Evolutionary conservation across 768 basidiomycete species (phyloP), one percentile per base, ranked within the genome.

Genomic region (Boletus coccyginus): DNA sequence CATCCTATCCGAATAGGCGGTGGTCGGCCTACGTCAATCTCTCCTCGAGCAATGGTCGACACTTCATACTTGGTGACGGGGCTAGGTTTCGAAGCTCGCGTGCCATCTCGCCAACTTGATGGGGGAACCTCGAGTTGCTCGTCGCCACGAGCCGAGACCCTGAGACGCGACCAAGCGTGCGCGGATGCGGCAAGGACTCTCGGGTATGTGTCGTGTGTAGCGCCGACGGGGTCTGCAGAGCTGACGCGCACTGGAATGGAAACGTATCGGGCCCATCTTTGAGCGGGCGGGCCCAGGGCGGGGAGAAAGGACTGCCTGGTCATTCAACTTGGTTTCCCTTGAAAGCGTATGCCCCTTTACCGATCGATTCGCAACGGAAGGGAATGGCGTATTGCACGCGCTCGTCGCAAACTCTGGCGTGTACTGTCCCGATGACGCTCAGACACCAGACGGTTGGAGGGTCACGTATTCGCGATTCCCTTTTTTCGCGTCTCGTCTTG

Each of bases 401-500:
- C 59, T 76, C 16, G 56, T 74, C 24, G 66, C 65, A 12, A 74
- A 71, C 42, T 73, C 72, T 3, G 73, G 65, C 17, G 43, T 64
- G 21, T 58, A 55, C 2, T 17, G 12, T 0, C 9, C 7, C 1
- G 52, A 53, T 27, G 27, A 27, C 27, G 27, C 6, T 27, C 27
- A 6, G 27, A 77, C 77, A 2, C 17, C 31, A 1, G 81, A 82
- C 57, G 79, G 77, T 4, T 81, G 77, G 78, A 80, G 83, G 59
- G 31, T 62, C n/a, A 67, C 63, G 81, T 81, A 51, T 19, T 67
- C 64, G 7, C 9, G 4, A 16, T 24, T 47, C 13, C 13, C 17
- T 17, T 3, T 14, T 6, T 27, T 27, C 5, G 2, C 27, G 5
- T 2, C 27, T 27, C 27, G 27, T 27, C 27, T 27, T 27, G 27